These are phyloP conservation scores for Globisporangium apiculatum DNA, from an alignment of 352 stramenopile genomes.

Conservation along the genomic window DNA sequence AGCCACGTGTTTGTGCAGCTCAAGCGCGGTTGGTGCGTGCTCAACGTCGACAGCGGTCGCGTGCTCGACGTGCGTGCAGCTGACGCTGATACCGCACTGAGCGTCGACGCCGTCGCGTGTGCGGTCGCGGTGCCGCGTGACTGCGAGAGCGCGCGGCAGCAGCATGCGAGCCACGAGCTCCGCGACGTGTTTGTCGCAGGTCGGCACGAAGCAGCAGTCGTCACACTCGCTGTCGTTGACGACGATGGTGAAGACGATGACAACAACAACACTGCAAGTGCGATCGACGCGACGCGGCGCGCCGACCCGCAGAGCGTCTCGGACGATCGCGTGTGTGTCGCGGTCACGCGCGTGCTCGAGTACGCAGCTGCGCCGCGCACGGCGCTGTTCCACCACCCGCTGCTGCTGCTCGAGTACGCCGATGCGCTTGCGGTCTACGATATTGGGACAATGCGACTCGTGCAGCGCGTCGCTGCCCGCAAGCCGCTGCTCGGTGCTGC, in stretches of 20 bases:
- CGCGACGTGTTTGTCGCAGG: conserved; percentile 51
- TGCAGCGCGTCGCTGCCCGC: conserved; percentile 43
- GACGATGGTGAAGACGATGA: conserved; percentile 1
- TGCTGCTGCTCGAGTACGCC: conserved; percentile 52
- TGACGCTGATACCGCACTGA: conserved; percentile 19
- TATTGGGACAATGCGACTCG: conserved; percentile 38
- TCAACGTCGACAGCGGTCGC: conserved; percentile 60
- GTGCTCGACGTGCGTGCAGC: conserved; percentile 20
- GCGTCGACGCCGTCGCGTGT: conserved; percentile 27
- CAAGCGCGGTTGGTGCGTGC: conserved; percentile 56
- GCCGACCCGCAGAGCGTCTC: conserved; percentile 29
- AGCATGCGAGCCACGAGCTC: conserved; percentile 23
- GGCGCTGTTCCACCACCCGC: conserved; percentile 57
- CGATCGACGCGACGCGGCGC: conserved; percentile 11
- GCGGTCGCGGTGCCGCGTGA: conserved; percentile 32
- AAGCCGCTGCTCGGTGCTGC: conserved; percentile 33
- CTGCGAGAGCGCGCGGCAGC: conserved; percentile 10
- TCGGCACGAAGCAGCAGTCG: conserved; percentile 40
- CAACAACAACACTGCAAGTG: conserved; percentile 5
- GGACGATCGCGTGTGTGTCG: conserved; percentile 32
- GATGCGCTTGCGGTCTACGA: conserved; percentile 62
- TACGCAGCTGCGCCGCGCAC: conserved; percentile 36
- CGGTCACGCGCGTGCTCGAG: conserved; percentile 36
- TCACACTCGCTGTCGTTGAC: conserved; percentile 29
- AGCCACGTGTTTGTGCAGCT: conserved; percentile 56